phyloP scores from a whole-genome alignment of 768 basidiomycete genomes.

The Boletus bicolor region DNA sequence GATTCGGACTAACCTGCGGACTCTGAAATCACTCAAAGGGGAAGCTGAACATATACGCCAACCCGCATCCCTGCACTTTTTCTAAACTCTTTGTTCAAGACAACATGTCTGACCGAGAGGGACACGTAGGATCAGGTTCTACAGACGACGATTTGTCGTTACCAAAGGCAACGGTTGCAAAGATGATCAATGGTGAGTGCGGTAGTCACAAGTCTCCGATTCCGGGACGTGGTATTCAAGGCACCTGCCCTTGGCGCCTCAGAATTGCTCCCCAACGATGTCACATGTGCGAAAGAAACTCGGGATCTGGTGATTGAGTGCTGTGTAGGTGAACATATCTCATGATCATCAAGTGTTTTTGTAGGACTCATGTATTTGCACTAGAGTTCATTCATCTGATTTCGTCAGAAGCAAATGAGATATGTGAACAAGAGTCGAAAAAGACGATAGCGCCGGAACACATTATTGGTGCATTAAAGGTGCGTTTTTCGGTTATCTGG shows the following conservation, averaged over 20 bases:
- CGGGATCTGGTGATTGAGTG: conserved; percentile 97
- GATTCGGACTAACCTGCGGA: conserved; percentile 28
- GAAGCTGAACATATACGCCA: neutral
- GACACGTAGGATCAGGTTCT: conserved; percentile 57
- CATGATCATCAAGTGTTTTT: conserved; percentile 2
- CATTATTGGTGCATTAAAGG: conserved; percentile 88
- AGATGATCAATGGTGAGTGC: conserved; percentile 84
- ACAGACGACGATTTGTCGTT: conserved; percentile 92
- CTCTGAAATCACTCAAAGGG: conserved; percentile 35
- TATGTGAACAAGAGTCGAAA: conserved; percentile 96
- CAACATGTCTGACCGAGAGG: conserved; percentile 90
- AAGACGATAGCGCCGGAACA: conserved; percentile 99
- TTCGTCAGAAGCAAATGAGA: conserved; percentile 96
- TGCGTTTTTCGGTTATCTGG: conserved; percentile 29
- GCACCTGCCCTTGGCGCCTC: conserved; percentile 5
- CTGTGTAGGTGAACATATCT: conserved; percentile 86
- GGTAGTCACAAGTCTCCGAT: conserved; percentile 1
- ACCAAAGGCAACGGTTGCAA: conserved; percentile 96
- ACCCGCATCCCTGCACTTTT: neutral
- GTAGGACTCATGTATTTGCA: conserved; percentile 12
- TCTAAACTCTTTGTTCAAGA: neutral
- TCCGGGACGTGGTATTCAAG: conserved; percentile 7
- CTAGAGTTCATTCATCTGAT: conserved; percentile 97
- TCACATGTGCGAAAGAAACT: conserved; percentile 92
- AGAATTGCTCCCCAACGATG: conserved; percentile 89